Evolutionary conservation across 805 yeast species (phyloP).

Genomic region (Tetrapisispora phaffii): DNA sequence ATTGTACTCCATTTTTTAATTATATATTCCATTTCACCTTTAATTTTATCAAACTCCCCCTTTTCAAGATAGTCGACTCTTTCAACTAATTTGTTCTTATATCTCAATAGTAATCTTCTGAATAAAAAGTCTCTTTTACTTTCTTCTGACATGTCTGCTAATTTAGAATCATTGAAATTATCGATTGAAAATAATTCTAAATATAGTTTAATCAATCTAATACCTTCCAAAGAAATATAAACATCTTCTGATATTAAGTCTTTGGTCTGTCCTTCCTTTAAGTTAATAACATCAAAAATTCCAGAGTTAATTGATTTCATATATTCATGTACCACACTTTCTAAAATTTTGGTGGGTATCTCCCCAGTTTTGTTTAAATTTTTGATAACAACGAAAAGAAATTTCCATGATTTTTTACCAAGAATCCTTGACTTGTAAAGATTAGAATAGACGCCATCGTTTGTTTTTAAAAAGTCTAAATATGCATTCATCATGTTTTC

Average conservation of each 20-base stretch:
- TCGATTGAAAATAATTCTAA: background rate
- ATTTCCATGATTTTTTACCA: conserved; percentile 21
- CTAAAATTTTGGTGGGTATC: conserved; percentile 4
- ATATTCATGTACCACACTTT: conserved; percentile 13
- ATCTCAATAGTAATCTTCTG: conserved; percentile 19
- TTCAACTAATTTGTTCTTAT: conserved; percentile 14
- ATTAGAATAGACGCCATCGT: conserved; percentile 13
- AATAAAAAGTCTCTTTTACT: conserved; percentile 14
- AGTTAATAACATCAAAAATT: conserved; percentile 3
- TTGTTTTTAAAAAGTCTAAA: conserved; percentile 10
- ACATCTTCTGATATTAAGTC: conserved; percentile 5
- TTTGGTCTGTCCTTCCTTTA: background rate
- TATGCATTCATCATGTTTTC: conserved; percentile 9
- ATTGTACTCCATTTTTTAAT: conserved; percentile 8
- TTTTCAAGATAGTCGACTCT: conserved; percentile 13
- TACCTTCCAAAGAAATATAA: conserved; percentile 19
- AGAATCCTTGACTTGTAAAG: conserved; percentile 7
- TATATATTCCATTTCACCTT: conserved; percentile 9
- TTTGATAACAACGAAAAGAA: conserved; percentile 14
- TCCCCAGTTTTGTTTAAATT: conserved; percentile 9
- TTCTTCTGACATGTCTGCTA: conserved; percentile 5
- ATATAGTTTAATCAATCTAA: conserved; percentile 13
- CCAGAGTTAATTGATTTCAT: conserved; percentile 12
- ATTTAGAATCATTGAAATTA: conserved; percentile 9
- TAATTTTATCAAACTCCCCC: background rate